These are phyloP conservation scores for Oryza officinalis DNA, from an alignment of 176 grass and related monocot genomes.

Conservation along the genomic window DNA sequence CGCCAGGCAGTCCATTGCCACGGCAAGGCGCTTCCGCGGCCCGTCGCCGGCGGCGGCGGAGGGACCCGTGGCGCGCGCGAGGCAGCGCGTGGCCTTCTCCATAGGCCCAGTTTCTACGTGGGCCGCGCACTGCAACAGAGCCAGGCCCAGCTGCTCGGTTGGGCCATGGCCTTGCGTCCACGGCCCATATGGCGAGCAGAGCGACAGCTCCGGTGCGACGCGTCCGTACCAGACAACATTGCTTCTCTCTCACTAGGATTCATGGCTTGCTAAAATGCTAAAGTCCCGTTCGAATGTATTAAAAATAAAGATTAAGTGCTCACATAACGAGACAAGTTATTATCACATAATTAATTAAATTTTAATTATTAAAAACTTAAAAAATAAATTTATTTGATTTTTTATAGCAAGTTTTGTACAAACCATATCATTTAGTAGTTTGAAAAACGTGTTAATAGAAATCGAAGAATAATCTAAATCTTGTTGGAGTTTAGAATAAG, in stretches of 20 bases:
- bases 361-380: no score
- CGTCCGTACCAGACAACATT: neutral
- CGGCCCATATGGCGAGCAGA: neutral
- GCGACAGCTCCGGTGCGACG: neutral
- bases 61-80: slow-evolving; percentile 35
- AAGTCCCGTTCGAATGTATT: no score
- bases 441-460: no score
- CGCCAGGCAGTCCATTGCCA: slow-evolving; percentile 21
- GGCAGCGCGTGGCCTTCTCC: slow-evolving; percentile 24
- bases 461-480: no score
- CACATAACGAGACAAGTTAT: no score
- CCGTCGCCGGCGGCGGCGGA: no score
- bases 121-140: slow-evolving; percentile 32
- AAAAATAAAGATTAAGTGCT: no score
- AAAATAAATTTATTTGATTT: no score
- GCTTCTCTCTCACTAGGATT: neutral
- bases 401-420: no score
- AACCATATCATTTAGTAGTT: no score
- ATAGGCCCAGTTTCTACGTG: slow-evolving; percentile 24
- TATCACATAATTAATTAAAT: no score
- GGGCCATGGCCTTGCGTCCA: neutral
- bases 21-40: slow-evolving; percentile 34
- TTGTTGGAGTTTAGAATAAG: no score
- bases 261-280: neutral
- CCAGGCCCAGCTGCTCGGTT: slow-evolving; percentile 7